phyloP scores from a whole-genome alignment of 23 red algal genomes.

The Rhodosorus marinus region DNA sequence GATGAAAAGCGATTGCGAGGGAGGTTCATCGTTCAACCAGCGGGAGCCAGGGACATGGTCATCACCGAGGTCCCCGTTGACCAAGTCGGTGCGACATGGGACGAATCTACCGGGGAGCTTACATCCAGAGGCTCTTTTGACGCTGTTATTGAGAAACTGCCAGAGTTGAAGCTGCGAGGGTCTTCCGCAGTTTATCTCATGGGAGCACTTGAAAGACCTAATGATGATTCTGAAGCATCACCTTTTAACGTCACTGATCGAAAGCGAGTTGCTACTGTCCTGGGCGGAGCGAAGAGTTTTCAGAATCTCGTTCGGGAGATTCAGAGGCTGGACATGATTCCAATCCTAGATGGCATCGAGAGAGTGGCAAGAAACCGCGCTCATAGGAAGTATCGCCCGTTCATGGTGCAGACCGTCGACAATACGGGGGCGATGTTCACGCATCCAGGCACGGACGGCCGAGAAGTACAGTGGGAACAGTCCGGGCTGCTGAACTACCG shows the following conservation, averaged over 20 bases:
- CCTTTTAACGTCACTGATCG: constrained; percentile 78
- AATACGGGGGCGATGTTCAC: constrained; percentile 39
- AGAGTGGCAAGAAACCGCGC: constrained; percentile 49
- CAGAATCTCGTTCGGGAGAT: constrained; percentile 45
- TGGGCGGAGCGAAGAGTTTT: constrained; percentile 68
- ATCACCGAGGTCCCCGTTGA: constrained; percentile 77
- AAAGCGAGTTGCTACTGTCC: constrained; percentile 23
- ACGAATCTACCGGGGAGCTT: constrained; percentile 55
- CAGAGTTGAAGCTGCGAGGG: constrained; percentile 41
- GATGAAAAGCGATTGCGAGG: constrained; percentile 49
- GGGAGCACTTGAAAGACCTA: constrained; percentile 61
- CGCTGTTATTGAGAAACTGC: constrained; percentile 39
- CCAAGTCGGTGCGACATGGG: constrained; percentile 82
- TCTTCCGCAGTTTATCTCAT: constrained; percentile 66
- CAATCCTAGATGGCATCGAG: constrained; percentile 72
- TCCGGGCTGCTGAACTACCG: constrained; percentile 85
- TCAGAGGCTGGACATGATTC: constrained; percentile 22
- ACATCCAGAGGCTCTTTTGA: constrained; percentile 54
- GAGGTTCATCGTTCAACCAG: constrained; percentile 81
- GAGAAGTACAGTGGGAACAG: constrained; percentile 86
- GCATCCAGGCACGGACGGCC: constrained; percentile 89
- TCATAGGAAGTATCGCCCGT: constrained; percentile 65
- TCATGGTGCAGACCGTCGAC: constrained; percentile 52
- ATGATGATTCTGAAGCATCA: constrained; percentile 52
- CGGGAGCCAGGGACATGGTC: constrained; percentile 24